Conservation (phyloP, 495 filamentous ascomycete species). For the Hypomontagnella submonticulosa region DNA sequence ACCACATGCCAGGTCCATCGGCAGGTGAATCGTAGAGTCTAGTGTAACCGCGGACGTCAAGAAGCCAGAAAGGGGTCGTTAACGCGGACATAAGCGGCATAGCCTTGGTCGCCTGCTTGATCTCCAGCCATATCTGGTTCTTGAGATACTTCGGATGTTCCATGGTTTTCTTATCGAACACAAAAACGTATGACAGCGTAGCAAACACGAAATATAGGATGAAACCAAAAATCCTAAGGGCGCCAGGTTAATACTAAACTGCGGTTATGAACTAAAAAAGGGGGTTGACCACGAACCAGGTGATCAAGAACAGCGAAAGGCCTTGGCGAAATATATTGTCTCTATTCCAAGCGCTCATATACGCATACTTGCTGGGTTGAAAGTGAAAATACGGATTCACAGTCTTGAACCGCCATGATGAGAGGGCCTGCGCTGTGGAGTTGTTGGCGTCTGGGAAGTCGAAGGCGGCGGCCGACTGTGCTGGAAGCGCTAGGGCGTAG, state of each 20-base stretch:
- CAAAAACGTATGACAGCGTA: slow-evolving; percentile 84
- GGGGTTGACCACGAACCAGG: slow-evolving; percentile 72
- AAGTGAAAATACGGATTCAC: slow-evolving; percentile 77
- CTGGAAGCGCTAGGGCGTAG: slow-evolving; percentile 79
- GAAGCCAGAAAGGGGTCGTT: slow-evolving; percentile 84
- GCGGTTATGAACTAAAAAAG: slow-evolving; percentile 10
- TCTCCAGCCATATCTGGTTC: slow-evolving; percentile 90
- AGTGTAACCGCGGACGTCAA: slow-evolving; percentile 85
- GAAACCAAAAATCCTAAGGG: slow-evolving; percentile 81
- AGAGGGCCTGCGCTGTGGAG: slow-evolving; percentile 50
- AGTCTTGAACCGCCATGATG: slow-evolving; percentile 72
- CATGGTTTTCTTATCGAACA: slow-evolving; percentile 93
- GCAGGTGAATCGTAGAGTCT: slow-evolving; percentile 83
- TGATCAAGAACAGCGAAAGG: slow-evolving; percentile 81
- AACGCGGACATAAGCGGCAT: slow-evolving; percentile 87
- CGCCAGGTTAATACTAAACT: not conserved
- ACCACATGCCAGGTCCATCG: slow-evolving; percentile 78
- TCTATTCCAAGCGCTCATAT: slow-evolving; percentile 80
- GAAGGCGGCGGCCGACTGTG: slow-evolving; percentile 59
- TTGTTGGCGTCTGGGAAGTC: slow-evolving; percentile 53
- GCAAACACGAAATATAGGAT: slow-evolving; percentile 87
- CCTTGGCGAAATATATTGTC: slow-evolving; percentile 84
- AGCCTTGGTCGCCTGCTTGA: slow-evolving; percentile 75
- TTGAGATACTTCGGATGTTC: slow-evolving; percentile 95
- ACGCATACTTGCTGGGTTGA: slow-evolving; percentile 80